A percentile compares a stretch with the other conserved stretches of the same genome.
These are phyloP conservation scores for Scedosporium minutisporum DNA, from an alignment of 2,329 filamentous ascomycete genomes.

Conservation along the genomic window DNA sequence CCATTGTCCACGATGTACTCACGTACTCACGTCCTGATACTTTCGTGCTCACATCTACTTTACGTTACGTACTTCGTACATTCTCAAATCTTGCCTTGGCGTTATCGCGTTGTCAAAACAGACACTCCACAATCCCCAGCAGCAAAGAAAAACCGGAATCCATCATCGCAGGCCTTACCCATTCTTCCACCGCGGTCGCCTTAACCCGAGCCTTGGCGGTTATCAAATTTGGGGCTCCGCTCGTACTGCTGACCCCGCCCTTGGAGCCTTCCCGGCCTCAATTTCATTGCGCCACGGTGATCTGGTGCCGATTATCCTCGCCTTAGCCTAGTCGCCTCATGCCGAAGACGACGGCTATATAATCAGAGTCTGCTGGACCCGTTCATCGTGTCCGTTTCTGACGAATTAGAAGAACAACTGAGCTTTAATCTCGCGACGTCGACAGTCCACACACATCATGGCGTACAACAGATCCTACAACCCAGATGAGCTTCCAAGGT, in stretches of 20 bases:
- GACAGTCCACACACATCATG: slow-evolving; percentile 61
- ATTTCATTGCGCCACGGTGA: neutral
- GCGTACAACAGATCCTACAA: slow-evolving; percentile 92
- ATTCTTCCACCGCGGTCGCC: slow-evolving; percentile 1
- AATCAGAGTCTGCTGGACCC: neutral
- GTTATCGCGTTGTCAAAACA: neutral
- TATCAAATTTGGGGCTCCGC: neutral
- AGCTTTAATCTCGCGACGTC: slow-evolving; percentile 86
- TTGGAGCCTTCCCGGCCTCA: neutral
- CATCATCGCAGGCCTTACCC: neutral
- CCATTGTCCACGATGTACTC: neutral
- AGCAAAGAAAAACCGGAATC: neutral
- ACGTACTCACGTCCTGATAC: neutral
- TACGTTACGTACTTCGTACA: neutral
- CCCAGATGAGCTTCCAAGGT: slow-evolving; percentile 90
- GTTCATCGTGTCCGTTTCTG: neutral
- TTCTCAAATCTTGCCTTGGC: neutral
- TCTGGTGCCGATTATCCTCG: neutral
- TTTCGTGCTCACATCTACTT: neutral
- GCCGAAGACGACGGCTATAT: neutral
- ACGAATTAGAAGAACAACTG: slow-evolving; percentile 34
- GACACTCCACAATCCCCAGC: neutral
- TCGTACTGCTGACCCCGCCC: neutral
- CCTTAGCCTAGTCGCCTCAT: neutral
- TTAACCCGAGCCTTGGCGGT: neutral